These are phyloP conservation scores for Exophiala sp. DNA, from an alignment of 2,329 filamentous ascomycete species.

Conservation along the genomic window DNA sequence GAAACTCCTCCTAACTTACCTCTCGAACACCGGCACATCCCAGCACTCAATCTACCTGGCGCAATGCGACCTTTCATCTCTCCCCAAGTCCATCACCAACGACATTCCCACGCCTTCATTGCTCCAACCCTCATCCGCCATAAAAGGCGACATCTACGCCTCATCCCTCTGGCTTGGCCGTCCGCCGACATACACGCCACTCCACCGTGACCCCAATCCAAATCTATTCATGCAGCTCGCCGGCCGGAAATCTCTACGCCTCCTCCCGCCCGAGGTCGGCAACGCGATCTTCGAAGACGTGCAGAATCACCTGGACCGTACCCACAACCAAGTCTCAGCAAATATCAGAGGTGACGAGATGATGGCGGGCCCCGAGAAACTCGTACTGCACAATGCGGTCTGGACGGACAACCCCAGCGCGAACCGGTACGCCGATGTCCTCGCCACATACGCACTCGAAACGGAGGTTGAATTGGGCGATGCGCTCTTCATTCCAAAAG, in stretches of 20 bases:
- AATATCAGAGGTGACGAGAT: conserved; percentile 75
- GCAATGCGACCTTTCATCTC: conserved; percentile 67
- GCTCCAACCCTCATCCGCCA: conserved; percentile 49
- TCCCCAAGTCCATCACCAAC: conserved; percentile 60
- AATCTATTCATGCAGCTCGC: conserved; percentile 86
- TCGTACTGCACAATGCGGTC: conserved; percentile 62
- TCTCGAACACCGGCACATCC: conserved; percentile 27
- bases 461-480: conserved; percentile 62
- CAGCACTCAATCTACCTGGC: conserved; percentile 67
- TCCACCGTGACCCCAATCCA: conserved; percentile 90
- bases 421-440: conserved; percentile 25
- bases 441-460: conserved; percentile 42
- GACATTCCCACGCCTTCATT: conserved; percentile 64
- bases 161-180: conserved; percentile 85
- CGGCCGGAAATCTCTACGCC: conserved; percentile 67
- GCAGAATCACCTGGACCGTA: conserved; percentile 32
- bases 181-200: conserved; percentile 81
- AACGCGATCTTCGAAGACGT: conserved; percentile 59
- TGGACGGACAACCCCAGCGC: conserved; percentile 53
- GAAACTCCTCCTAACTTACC: conserved; percentile 60
- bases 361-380: conserved; percentile 77
- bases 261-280: conserved; percentile 65
- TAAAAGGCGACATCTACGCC: conserved; percentile 80
- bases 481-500: conserved; percentile 72
- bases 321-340: conserved; percentile 18